Evolutionary conservation across 2,329 filamentous ascomycete species (phyloP).

Genomic region (Colletotrichum lentis): DNA sequence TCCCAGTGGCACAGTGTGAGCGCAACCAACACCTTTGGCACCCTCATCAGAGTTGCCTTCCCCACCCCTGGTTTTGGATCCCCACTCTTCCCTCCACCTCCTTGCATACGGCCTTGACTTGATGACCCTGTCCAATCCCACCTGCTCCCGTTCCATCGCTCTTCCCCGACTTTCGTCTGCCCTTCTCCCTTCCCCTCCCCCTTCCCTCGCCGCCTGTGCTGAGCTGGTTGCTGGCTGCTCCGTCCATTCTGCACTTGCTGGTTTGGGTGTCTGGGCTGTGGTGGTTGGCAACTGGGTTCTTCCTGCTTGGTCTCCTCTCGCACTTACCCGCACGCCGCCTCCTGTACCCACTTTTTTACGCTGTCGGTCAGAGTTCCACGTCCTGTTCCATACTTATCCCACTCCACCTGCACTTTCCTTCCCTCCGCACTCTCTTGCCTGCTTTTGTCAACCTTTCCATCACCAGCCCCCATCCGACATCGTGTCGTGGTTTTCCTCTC

Average conservation of each 20-base stretch:
- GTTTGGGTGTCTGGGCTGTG: slow-evolving; percentile 8
- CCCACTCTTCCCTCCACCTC: slow-evolving; percentile 30
- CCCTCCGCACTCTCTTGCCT: slow-evolving; percentile 27
- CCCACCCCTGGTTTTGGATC: not conserved
- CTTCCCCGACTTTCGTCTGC: slow-evolving; percentile 12
- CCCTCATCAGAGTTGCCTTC: not conserved
- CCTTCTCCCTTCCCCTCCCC: too few species aligned
- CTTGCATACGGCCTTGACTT: slow-evolving; percentile 21
- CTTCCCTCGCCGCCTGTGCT: not conserved
- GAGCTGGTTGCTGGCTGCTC: not conserved
- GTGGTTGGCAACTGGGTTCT: slow-evolving; percentile 15
- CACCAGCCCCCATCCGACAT: slow-evolving; percentile 32
- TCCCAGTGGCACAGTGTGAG: slow-evolving; percentile 32
- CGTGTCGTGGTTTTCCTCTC: slow-evolving; percentile 29
- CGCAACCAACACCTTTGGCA: slow-evolving; percentile 12
- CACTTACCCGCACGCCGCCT: slow-evolving; percentile 30
- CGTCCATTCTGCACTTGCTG: slow-evolving; percentile 15
- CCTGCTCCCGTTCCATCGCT: slow-evolving; percentile 12
- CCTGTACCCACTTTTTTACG: slow-evolving; percentile 34
- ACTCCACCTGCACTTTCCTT: slow-evolving; percentile 38
- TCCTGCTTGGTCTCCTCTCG: slow-evolving; percentile 8
- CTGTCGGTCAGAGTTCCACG: slow-evolving; percentile 34
- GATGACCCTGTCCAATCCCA: slow-evolving; percentile 22
- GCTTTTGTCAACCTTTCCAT: slow-evolving; percentile 22
- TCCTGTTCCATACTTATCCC: slow-evolving; percentile 37